Conservation (phyloP, 805 yeast genomes). For the Starmera quercuum region DNA sequence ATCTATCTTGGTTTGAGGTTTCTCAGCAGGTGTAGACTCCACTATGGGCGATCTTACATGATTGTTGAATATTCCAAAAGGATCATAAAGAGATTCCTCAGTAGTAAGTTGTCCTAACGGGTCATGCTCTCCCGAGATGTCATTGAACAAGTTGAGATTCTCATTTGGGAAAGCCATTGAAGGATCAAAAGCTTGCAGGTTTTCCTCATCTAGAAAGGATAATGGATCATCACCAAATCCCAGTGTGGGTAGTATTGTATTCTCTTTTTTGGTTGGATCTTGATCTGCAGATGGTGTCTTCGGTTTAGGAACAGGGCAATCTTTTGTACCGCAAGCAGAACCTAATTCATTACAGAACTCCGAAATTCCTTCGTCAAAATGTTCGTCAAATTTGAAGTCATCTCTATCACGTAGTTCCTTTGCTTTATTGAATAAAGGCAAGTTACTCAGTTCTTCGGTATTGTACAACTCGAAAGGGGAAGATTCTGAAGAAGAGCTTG, state of each 20-base stretch:
- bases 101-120: constrained; percentile 38
- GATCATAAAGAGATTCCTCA: constrained; percentile 53
- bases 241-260: background rate
- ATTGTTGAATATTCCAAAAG: constrained; percentile 27
- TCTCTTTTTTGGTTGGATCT: background rate
- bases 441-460: constrained; percentile 13
- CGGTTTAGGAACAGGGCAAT: constrained; percentile 54
- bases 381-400: constrained; percentile 29
- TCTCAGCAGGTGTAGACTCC: background rate
- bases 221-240: constrained; percentile 32
- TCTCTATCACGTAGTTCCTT: constrained; percentile 8
- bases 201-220: constrained; percentile 33
- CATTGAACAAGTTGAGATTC: constrained; percentile 9
- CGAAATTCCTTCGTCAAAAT: constrained; percentile 63
- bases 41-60: constrained; percentile 7
- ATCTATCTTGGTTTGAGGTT: background rate
- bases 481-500: constrained; percentile 17
- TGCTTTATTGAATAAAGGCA: constrained; percentile 13
- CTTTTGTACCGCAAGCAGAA: constrained; percentile 77
- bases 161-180: constrained; percentile 37
- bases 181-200: constrained; percentile 38
- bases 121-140: constrained; percentile 19
- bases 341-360: constrained; percentile 71
- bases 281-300: constrained; percentile 8
- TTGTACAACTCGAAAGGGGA: constrained; percentile 23